Evolutionary conservation across 2,329 filamentous ascomycete species (phyloP).

Genomic region (Penicillium sclerotigenum): DNA sequence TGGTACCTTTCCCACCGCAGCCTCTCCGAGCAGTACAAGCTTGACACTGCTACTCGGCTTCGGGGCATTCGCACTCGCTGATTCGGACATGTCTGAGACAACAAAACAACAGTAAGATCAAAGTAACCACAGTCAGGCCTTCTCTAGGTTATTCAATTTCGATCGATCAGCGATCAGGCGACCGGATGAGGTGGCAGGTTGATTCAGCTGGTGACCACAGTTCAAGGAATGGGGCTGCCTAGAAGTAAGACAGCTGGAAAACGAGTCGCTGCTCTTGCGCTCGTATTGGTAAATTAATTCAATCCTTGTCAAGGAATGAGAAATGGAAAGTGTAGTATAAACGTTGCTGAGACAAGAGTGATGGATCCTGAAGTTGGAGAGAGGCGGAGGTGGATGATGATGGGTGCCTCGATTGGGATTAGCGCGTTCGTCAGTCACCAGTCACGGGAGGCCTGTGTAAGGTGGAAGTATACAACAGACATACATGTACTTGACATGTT

Average conservation of each 20-base stretch:
- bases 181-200: constrained; percentile 22
- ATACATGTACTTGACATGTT: background rate
- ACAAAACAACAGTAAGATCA: background rate
- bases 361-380: constrained; percentile 6
- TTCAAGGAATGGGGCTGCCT: constrained; percentile 20
- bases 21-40: constrained; percentile 94
- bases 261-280: constrained; percentile 7
- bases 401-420: constrained; percentile 23
- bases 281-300: constrained; percentile 6
- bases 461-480: constrained; percentile 1
- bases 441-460: constrained; percentile 29
- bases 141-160: constrained; percentile 27
- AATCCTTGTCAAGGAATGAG: constrained; percentile 8
- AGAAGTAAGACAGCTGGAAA: constrained; percentile 18
- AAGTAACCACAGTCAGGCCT: constrained; percentile 25
- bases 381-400: constrained; percentile 26
- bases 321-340: constrained; percentile 4
- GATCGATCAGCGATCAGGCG: constrained; percentile 25
- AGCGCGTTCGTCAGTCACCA: constrained; percentile 30
- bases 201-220: constrained; percentile 19
- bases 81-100: constrained; percentile 63
- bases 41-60: constrained; percentile 99
- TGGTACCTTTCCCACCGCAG: constrained; percentile 92
- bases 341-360: constrained; percentile 11
- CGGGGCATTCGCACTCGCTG: constrained; percentile 62